Evolutionary conservation across 2,329 filamentous ascomycete genomes (phyloP), one percentile per base, ranked within the genome.

Genomic region (Phoma sp.): DNA sequence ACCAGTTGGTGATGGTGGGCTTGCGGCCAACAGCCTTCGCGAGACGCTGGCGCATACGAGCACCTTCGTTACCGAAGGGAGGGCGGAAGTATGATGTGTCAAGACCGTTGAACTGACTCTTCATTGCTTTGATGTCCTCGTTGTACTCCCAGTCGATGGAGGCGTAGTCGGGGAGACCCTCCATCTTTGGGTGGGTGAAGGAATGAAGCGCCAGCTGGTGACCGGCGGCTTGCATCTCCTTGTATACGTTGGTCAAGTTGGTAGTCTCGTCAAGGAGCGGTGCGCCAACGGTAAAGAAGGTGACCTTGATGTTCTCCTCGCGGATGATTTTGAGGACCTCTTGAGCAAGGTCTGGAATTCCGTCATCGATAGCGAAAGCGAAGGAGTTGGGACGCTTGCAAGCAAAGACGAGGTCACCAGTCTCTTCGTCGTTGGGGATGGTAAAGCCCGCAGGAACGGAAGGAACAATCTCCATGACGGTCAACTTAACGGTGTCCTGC

Each of bases 281-380:
- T 1, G 82, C 80, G 9, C 87, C 87, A 36, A 90, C 86, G 29
- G 86, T 88, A 76, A 90, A 90, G 73, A 90, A 90, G 1, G 87
- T 90, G 3, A 88, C 87, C 60, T 84, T 81, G 62, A 90, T 85
- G 48, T 77, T 71, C 45, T 86, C 87, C 17, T 83, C 81, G 17
- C 83, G 80, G 62, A 90, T 77, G 47, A 87, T 84, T 33, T 81
- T 74, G 75, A 88, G 83, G 17, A 89, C 84, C 57, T 83, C 74
- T 72, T 85, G 80, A 1, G 86, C 86, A 51, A 83, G 80, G 28
- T 75, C 65, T 39, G 87, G 87, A 43, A 83, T 78, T 18, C 87
- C 87, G 69, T 90, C 87, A 67, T 90, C 87, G 59, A 90, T 89
- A 42, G 87, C 87, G 69, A 90, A 89, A 1, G 87, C 87, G 68